phyloP scores from a whole-genome alignment of 441 rosid species.

The Brassica balearica region DNA sequence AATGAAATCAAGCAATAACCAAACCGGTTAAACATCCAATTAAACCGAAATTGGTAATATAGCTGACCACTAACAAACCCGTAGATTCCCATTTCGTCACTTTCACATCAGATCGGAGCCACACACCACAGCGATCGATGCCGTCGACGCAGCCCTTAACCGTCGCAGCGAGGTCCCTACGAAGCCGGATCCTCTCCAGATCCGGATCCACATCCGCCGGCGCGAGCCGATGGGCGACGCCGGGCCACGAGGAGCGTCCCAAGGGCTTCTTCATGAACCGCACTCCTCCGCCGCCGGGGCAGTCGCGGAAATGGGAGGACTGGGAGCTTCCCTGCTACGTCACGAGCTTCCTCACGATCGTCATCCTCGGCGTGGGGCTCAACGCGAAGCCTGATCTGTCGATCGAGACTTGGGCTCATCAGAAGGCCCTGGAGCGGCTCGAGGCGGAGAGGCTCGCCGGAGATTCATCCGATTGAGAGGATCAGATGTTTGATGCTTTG shows the following conservation, averaged over 20 bases:
- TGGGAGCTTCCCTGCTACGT: slow-evolving; percentile 97
- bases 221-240: slow-evolving; percentile 72
- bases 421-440: slow-evolving; percentile 85
- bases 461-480: slow-evolving; percentile 32
- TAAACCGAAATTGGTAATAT: not conserved
- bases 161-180: slow-evolving; percentile 53
- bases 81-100: not conserved
- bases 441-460: slow-evolving; percentile 58
- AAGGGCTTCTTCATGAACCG: slow-evolving; percentile 82
- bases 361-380: slow-evolving; percentile 91
- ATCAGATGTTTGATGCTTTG: not conserved
- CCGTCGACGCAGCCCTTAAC: slow-evolving; percentile 39
- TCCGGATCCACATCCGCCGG: slow-evolving; percentile 59
- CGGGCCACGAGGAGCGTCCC: slow-evolving; percentile 86
- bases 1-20: not conserved
- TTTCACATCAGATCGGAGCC: slow-evolving; percentile 13
- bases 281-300: slow-evolving; percentile 75
- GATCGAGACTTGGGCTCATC: slow-evolving; percentile 96
- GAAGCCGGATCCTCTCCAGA: slow-evolving; percentile 63
- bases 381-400: slow-evolving; percentile 95
- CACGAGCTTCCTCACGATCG: slow-evolving; percentile 89
- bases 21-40: not conserved
- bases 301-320: slow-evolving; percentile 91
- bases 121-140: slow-evolving; percentile 22
- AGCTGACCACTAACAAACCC: not conserved